phyloP scores from a whole-genome alignment of 1,284 basidiomycete genomes.

The Rhodotorula sp. region DNA sequence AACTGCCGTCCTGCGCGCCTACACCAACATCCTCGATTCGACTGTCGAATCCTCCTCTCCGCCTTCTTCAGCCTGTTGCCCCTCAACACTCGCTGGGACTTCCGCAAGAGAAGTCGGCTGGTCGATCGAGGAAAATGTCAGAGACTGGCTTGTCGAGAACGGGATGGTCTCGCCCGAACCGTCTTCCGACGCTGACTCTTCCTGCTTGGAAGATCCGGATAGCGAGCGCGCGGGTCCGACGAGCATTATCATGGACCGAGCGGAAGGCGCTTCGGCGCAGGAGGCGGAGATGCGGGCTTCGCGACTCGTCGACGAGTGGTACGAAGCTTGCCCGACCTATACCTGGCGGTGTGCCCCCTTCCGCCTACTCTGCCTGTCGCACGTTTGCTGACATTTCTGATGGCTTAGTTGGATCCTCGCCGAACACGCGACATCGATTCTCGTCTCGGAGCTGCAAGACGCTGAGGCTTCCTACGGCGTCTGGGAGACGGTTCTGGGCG shows the following conservation, averaged over 20 bases:
- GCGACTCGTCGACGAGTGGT: conserved; percentile 12
- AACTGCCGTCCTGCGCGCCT: conserved; percentile 1
- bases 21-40: conserved; percentile 14
- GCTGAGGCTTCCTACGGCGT: background rate
- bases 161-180: background rate
- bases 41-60: background rate
- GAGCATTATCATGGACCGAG: background rate
- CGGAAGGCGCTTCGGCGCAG: background rate
- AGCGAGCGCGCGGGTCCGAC: background rate
- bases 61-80: background rate
- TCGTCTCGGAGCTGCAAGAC: background rate
- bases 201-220: background rate
- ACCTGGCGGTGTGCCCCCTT: background rate
- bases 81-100: background rate
- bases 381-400: accelerated
- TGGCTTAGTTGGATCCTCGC: conserved; percentile 12
- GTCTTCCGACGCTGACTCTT: background rate
- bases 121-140: conserved; percentile 5
- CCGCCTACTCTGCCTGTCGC: too few relatives aligned
- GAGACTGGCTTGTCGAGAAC: background rate
- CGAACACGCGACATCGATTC: conserved; percentile 14
- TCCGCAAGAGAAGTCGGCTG: conserved; percentile 12
- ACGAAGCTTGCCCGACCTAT: conserved; percentile 8
- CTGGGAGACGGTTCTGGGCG: conserved; percentile 1
- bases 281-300: conserved; percentile 1